Evolutionary conservation across 306 rosid genomes (phyloP).

Genomic region (Lathyrus aphaca): DNA sequence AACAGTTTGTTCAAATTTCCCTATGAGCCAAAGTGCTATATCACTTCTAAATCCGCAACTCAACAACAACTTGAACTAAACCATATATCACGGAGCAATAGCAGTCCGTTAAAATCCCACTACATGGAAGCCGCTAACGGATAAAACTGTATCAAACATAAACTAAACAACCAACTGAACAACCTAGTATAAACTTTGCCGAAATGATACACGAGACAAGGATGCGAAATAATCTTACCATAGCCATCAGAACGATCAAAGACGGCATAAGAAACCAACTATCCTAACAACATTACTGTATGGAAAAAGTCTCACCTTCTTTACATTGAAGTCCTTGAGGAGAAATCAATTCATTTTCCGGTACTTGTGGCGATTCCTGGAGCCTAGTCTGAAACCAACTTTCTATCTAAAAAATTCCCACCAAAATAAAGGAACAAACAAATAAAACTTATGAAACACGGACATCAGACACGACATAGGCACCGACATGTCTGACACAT

Average conservation of each 20-base stretch:
- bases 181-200: background rate
- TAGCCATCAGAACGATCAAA: constrained; percentile 10
- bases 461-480: too few species aligned
- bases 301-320: constrained; percentile 52
- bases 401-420: constrained; percentile 55
- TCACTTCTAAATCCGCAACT: background rate
- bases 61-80: background rate
- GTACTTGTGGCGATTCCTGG: constrained; percentile 50
- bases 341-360: constrained; percentile 38
- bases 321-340: constrained; percentile 47
- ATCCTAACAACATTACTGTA: too few species aligned
- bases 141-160: background rate
- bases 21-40: background rate
- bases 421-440: constrained; percentile 16
- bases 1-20: background rate
- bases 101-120: too few species aligned
- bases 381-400: constrained; percentile 72
- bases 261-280: constrained; percentile 28
- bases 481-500: too few species aligned
- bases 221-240: constrained; percentile 14
- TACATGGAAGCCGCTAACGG: background rate
- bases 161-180: background rate
- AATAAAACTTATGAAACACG: background rate
- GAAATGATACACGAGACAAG: background rate
- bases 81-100: too few species aligned